Evolutionary conservation across 2,329 filamentous ascomycete genomes (phyloP).

Genomic region (Westerdykella ornata): DNA sequence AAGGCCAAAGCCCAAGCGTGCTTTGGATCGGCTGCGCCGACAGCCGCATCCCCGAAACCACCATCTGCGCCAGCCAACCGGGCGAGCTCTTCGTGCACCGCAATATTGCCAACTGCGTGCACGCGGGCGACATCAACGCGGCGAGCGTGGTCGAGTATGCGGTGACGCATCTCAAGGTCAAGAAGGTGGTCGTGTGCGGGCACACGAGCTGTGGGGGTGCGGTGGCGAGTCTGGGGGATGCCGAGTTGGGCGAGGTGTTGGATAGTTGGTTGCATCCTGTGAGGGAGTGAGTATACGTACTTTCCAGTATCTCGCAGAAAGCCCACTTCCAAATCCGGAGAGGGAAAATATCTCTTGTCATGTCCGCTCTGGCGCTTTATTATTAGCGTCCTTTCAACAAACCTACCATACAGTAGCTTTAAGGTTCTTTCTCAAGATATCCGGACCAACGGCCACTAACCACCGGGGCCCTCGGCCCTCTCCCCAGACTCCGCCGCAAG

Average conservation of each 20-base stretch:
- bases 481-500: conserved; percentile 43
- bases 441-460: not conserved
- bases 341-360: too few relatives aligned
- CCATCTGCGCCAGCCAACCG: conserved; percentile 67
- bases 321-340: too few relatives aligned
- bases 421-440: not conserved
- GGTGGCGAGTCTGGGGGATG: conserved; percentile 49
- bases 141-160: conserved; percentile 73
- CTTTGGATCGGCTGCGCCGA: conserved; percentile 87
- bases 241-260: conserved; percentile 50
- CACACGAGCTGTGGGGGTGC: conserved; percentile 57
- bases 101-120: conserved; percentile 82
- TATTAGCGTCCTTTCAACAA: not conserved
- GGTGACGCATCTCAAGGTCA: conserved; percentile 62
- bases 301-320: not conserved
- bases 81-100: conserved; percentile 85
- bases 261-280: conserved; percentile 58
- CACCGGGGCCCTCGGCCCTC: not conserved
- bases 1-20: conserved; percentile 60
- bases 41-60: conserved; percentile 77
- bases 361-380: not conserved
- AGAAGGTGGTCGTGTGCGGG: conserved; percentile 56
- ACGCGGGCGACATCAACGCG: conserved; percentile 66
- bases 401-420: too few relatives aligned
- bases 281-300: conserved; percentile 32